A percentile compares a stretch with the other conserved stretches of the same genome.
These are phyloP conservation scores for Dichomitus squalens DNA, from an alignment of 1,284 basidiomycete species.

Conservation along the genomic window DNA sequence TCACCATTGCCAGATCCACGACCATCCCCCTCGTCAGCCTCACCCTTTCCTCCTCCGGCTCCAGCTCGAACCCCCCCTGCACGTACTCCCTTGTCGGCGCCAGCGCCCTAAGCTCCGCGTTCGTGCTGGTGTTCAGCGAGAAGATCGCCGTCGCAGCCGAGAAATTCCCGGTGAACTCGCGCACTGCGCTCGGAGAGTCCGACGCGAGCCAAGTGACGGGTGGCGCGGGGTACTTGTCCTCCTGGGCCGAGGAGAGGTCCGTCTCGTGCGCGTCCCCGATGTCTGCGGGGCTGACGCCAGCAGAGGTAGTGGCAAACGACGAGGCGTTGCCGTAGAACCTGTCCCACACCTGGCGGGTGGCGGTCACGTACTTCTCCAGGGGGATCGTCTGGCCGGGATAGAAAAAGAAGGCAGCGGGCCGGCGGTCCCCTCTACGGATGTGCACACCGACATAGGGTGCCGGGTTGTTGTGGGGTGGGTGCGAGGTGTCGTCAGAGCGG, in stretches of 20 bases:
- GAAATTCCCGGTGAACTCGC: conserved; percentile 46
- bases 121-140: conserved; percentile 46
- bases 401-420: conserved; percentile 47
- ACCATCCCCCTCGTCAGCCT: conserved; percentile 60
- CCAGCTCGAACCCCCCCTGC: conserved; percentile 51
- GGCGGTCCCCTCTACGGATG: conserved; percentile 60
- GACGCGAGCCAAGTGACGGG: conserved; percentile 58
- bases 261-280: not conserved
- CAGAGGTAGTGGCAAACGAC: conserved; percentile 3
- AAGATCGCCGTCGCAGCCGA: conserved; percentile 41
- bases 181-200: conserved; percentile 50
- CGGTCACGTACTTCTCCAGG: conserved; percentile 47
- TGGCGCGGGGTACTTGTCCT: conserved; percentile 30
- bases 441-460: conserved; percentile 55
- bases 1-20: conserved; percentile 65
- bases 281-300: not conserved
- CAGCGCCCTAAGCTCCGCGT: conserved; percentile 46
- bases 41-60: conserved; percentile 44
- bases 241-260: conserved; percentile 6
- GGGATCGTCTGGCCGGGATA: conserved; percentile 48
- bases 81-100: conserved; percentile 57
- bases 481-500: conserved; percentile 9
- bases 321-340: conserved; percentile 38
- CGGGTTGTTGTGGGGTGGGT: conserved; percentile 13
- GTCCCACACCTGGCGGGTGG: conserved; percentile 44